Conservation (phyloP, 2,329 filamentous ascomycete genomes). For the Fusarium sp. region DNA sequence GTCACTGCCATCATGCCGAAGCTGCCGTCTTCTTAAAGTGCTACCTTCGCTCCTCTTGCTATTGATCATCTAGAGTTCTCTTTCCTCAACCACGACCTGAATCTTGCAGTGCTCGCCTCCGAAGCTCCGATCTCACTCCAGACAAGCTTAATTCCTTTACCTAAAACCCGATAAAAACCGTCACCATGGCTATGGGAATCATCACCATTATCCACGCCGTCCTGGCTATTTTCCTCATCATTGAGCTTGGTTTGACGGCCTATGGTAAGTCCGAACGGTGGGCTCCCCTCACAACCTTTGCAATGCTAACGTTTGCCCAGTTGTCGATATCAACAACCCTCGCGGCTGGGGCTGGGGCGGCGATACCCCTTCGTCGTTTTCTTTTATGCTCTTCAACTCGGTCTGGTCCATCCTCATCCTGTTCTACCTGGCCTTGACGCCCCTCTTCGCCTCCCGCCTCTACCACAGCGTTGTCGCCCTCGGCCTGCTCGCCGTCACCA, state of each 20-base stretch:
- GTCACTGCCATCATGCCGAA: slow-evolving; percentile 33
- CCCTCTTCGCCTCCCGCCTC: slow-evolving; percentile 69
- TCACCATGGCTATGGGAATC: slow-evolving; percentile 65
- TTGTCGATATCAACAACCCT: slow-evolving; percentile 52
- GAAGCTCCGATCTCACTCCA: neutral
- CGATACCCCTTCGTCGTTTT: slow-evolving; percentile 67
- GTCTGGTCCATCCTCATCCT: slow-evolving; percentile 82
- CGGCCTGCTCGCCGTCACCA: slow-evolving; percentile 76
- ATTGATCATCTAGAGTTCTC: neutral
- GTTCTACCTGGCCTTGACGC: slow-evolving; percentile 76
- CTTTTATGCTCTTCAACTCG: slow-evolving; percentile 84
- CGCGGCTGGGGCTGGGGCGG: slow-evolving; percentile 23
- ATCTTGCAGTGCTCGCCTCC: neutral
- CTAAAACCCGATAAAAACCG: neutral
- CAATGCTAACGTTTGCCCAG: slow-evolving; percentile 24
- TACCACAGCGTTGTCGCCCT: slow-evolving; percentile 76
- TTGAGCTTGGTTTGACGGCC: slow-evolving; percentile 79
- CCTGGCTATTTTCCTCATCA: slow-evolving; percentile 76
- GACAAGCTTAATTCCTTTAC: neutral
- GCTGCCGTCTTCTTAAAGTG: slow-evolving; percentile 27
- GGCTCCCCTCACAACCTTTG: neutral
- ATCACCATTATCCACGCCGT: slow-evolving; percentile 73
- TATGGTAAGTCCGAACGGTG: slow-evolving; percentile 67
- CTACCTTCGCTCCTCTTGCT: slow-evolving; percentile 26
- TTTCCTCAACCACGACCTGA: neutral